These are phyloP conservation scores for Thuidium tamariscinum DNA, from an alignment of 225 moss, liverwort and hornwort genomes.

Conservation along the genomic window DNA sequence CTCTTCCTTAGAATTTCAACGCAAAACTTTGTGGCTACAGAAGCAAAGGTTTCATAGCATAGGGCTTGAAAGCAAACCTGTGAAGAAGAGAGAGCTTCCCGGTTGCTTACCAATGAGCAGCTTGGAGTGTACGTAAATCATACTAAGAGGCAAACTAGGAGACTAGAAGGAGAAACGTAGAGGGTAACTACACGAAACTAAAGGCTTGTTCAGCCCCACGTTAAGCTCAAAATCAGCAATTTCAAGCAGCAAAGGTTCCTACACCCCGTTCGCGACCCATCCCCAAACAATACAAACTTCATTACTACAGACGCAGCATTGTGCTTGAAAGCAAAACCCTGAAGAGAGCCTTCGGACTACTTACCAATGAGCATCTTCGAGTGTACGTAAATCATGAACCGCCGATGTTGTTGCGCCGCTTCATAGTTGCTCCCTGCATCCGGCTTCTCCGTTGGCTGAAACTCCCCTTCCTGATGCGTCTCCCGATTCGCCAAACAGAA, in stretches of 20 bases:
- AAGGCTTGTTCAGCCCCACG: too few species aligned
- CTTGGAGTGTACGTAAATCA: background rate
- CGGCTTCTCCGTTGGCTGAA: constrained; percentile 27
- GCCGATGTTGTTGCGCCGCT: constrained; percentile 47
- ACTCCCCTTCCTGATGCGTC: constrained; percentile 31
- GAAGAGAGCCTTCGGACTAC: background rate
- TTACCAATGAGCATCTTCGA: constrained; percentile 21
- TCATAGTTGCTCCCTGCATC: constrained; percentile 28
- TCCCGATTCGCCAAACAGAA: constrained; percentile 81
- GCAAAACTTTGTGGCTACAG: background rate
- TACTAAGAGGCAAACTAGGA: background rate
- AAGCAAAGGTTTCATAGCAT: background rate
- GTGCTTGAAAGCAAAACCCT: background rate
- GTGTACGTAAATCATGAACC: constrained; percentile 97
- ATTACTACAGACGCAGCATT: too few species aligned
- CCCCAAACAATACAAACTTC: too few species aligned
- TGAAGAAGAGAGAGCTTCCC: background rate
- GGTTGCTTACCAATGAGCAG: constrained; percentile 36
- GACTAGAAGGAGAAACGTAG: too few species aligned
- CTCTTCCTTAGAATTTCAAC: background rate
- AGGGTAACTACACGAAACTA: too few species aligned
- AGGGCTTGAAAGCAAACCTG: background rate
- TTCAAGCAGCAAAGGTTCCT: too few species aligned
- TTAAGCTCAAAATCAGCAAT: too few species aligned
- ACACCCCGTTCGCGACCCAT: too few species aligned